phyloP scores from a whole-genome alignment of 2,329 filamentous ascomycete genomes.

The Fusarium subglutinans region DNA sequence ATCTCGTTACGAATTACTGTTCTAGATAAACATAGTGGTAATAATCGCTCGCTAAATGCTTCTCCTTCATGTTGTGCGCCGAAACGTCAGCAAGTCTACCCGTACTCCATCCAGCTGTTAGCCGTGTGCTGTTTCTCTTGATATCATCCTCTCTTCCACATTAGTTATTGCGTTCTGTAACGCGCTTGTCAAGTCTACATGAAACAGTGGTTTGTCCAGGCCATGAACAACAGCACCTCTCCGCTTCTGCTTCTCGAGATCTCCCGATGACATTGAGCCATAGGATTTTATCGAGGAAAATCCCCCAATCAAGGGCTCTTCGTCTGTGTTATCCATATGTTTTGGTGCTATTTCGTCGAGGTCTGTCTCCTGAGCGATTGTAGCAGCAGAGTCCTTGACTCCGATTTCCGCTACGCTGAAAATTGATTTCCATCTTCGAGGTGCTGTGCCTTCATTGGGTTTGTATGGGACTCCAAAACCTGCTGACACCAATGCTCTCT shows the following conservation, averaged over 20 bases:
- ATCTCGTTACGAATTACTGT: neutral
- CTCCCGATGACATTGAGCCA: slow-evolving; percentile 31
- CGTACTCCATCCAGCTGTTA: neutral
- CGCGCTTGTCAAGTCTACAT: slow-evolving; percentile 89
- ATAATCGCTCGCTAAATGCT: slow-evolving; percentile 4
- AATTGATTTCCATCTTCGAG: slow-evolving; percentile 88
- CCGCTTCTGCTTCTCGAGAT: slow-evolving; percentile 53
- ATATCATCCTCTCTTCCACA: slow-evolving; percentile 65
- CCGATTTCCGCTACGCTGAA: slow-evolving; percentile 92
- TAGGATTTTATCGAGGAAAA: slow-evolving; percentile 15
- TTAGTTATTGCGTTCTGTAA: slow-evolving; percentile 88
- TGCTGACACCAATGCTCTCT: slow-evolving; percentile 84
- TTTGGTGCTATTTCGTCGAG: slow-evolving; percentile 49
- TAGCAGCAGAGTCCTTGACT: slow-evolving; percentile 74
- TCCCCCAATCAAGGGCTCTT: slow-evolving; percentile 48
- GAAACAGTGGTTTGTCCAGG: slow-evolving; percentile 91
- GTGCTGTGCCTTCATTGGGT: slow-evolving; percentile 51
- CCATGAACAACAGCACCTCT: slow-evolving; percentile 78
- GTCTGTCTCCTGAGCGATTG: slow-evolving; percentile 69
- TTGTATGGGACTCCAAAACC: slow-evolving; percentile 86
- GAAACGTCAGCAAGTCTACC: neutral
- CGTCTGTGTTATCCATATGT: slow-evolving; percentile 49
- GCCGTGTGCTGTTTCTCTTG: slow-evolving; percentile 13
- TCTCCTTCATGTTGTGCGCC: neutral
- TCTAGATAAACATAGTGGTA: neutral